phyloP scores from a whole-genome alignment of 2,329 filamentous ascomycete genomes.

The Colletotrichum godetiae region DNA sequence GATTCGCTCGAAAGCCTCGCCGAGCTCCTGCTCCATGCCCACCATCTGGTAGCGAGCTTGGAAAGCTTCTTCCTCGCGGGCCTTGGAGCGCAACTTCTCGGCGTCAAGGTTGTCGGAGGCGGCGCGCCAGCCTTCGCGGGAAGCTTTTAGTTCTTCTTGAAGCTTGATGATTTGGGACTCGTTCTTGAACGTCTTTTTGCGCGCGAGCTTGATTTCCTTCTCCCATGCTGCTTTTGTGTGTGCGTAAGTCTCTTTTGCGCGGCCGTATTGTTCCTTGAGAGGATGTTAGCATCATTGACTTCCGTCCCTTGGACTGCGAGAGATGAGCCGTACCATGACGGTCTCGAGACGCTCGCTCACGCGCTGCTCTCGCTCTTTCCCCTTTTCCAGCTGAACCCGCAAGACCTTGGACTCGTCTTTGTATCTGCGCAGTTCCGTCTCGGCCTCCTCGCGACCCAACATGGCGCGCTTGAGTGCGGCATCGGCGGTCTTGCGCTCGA shows the following conservation, averaged over 20 bases:
- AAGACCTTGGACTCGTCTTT: constrained; percentile 70
- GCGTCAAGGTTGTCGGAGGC: constrained; percentile 70
- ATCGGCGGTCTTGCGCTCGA: constrained; percentile 73
- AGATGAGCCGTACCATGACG: constrained; percentile 66
- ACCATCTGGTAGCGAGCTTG: constrained; percentile 74
- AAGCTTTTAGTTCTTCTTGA: constrained; percentile 78
- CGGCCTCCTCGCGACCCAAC: constrained; percentile 77
- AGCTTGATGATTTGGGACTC: constrained; percentile 76
- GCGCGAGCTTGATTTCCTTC: constrained; percentile 76
- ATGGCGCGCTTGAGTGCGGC: constrained; percentile 74
- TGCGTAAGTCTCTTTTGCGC: constrained; percentile 75
- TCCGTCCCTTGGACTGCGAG: background rate
- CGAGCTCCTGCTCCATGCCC: constrained; percentile 73
- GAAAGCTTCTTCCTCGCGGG: constrained; percentile 77
- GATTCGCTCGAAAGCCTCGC: constrained; percentile 71
- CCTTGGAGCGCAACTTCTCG: constrained; percentile 71
- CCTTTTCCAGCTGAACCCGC: constrained; percentile 71
- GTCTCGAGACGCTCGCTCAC: constrained; percentile 75
- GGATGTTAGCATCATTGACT: constrained; percentile 21
- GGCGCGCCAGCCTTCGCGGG: constrained; percentile 64
- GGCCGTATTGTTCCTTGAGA: constrained; percentile 74
- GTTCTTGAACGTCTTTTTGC: constrained; percentile 82
- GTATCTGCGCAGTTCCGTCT: constrained; percentile 73
- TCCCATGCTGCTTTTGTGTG: constrained; percentile 77
- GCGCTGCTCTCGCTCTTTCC: constrained; percentile 72